A percentile compares a stretch with the other conserved stretches of the same genome.
Evolutionary conservation across 1,284 basidiomycete genomes (phyloP).

Genomic region (Naganishia liquefaciens): DNA sequence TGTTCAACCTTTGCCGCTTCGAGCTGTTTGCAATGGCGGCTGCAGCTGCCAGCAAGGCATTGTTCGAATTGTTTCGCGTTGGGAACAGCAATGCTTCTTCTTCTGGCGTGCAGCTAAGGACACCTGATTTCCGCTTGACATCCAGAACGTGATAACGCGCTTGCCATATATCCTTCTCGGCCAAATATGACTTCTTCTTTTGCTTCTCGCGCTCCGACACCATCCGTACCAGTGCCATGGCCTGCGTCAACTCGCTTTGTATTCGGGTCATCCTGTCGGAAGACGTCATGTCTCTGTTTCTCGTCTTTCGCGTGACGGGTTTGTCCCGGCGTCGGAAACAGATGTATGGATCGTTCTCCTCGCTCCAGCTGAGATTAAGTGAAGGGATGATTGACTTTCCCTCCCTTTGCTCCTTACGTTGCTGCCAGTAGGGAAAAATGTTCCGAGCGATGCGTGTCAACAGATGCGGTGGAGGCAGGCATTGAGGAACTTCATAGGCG

Average conservation of each 20-base stretch:
- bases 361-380: slow-evolving; percentile 86
- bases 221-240: slow-evolving; percentile 70
- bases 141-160: slow-evolving; percentile 73
- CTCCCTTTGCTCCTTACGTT: slow-evolving; percentile 68
- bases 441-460: slow-evolving; percentile 66
- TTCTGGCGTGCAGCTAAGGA: slow-evolving; percentile 32
- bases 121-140: slow-evolving; percentile 67
- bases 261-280: slow-evolving; percentile 83
- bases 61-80: slow-evolving; percentile 45
- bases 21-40: slow-evolving; percentile 32
- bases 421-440: slow-evolving; percentile 80
- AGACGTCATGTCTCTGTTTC: slow-evolving; percentile 81
- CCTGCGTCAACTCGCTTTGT: slow-evolving; percentile 70
- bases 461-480: slow-evolving; percentile 62
- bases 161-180: slow-evolving; percentile 73
- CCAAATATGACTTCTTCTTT: slow-evolving; percentile 67
- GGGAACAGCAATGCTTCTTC: slow-evolving; percentile 37
- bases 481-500: slow-evolving; percentile 63
- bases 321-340: slow-evolving; percentile 96
- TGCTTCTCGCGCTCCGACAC: slow-evolving; percentile 71
- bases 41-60: slow-evolving; percentile 24
- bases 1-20: slow-evolving; percentile 40
- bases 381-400: slow-evolving; percentile 77
- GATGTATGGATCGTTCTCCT: slow-evolving; percentile 93
- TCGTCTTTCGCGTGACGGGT: slow-evolving; percentile 91